A percentile compares a stretch with the other conserved stretches of the same genome.
phyloP scores from a whole-genome alignment of 2,329 filamentous ascomycete genomes.

The Aspergillus sojae region DNA sequence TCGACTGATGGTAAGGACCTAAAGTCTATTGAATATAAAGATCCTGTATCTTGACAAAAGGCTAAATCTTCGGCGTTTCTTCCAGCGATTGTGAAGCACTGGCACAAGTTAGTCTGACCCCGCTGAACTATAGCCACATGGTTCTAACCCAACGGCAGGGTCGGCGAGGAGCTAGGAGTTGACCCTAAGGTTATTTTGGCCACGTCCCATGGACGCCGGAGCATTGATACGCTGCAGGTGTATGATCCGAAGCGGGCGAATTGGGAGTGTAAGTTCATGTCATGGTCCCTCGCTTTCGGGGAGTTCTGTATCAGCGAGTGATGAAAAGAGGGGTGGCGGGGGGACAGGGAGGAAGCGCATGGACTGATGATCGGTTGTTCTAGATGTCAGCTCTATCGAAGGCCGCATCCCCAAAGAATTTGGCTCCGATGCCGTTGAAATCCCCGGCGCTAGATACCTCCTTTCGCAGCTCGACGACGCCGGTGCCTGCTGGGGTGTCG shows the following conservation, averaged over 20 bases:
- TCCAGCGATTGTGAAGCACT: slow-evolving; percentile 65
- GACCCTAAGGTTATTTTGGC: slow-evolving; percentile 82
- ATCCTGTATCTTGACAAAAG: slow-evolving; percentile 50
- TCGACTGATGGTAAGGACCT: slow-evolving; percentile 46
- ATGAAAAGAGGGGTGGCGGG: background rate
- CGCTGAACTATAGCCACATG: background rate
- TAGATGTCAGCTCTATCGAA: slow-evolving; percentile 81
- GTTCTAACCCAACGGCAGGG: slow-evolving; percentile 28
- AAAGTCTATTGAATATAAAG: slow-evolving; percentile 34
- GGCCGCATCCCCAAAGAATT: slow-evolving; percentile 74
- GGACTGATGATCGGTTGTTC: background rate
- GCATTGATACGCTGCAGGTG: slow-evolving; percentile 80
- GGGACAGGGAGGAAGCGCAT: background rate
- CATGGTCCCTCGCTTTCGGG: slow-evolving; percentile 4
- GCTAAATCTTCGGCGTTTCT: slow-evolving; percentile 28
- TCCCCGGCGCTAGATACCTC: slow-evolving; percentile 77
- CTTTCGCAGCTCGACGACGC: slow-evolving; percentile 66
- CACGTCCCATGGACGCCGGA: slow-evolving; percentile 87
- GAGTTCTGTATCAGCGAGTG: background rate
- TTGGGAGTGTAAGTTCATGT: slow-evolving; percentile 76
- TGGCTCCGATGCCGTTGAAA: slow-evolving; percentile 77
- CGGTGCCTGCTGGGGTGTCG: slow-evolving; percentile 80
- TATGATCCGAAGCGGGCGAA: slow-evolving; percentile 84
- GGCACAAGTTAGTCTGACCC: slow-evolving; percentile 53
- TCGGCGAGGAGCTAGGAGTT: slow-evolving; percentile 78